Percentiles rank a stretch among this genome's conserved stretches.
Conservation (phyloP, 2,329 filamentous ascomycete species). For the Cladosporium sp. region DNA sequence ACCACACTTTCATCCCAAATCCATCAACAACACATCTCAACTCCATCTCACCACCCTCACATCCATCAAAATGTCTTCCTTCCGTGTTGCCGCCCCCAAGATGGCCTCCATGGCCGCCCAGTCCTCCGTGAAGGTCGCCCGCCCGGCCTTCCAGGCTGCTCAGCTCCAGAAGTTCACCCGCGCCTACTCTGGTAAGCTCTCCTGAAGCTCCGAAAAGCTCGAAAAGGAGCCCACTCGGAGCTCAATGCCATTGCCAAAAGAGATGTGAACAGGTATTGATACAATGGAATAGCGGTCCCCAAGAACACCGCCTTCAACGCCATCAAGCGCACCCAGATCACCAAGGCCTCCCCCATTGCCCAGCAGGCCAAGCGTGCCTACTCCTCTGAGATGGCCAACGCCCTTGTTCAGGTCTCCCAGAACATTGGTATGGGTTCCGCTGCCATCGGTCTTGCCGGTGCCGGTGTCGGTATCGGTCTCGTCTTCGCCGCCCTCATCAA, state of each 20-base stretch:
- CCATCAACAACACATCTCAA: slow-evolving; percentile 18
- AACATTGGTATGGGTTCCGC: slow-evolving; percentile 86
- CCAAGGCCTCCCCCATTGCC: slow-evolving; percentile 37
- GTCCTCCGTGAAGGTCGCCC: slow-evolving; percentile 74
- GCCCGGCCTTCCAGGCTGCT: slow-evolving; percentile 54
- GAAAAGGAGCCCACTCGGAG: slow-evolving; percentile 12
- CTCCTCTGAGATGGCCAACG: slow-evolving; percentile 83
- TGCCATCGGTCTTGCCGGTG: slow-evolving; percentile 88
- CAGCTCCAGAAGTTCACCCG: slow-evolving; percentile 60
- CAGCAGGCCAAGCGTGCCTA: slow-evolving; percentile 66
- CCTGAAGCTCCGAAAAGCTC: slow-evolving; percentile 16
- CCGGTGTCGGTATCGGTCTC: slow-evolving; percentile 90
- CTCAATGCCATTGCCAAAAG: slow-evolving; percentile 8
- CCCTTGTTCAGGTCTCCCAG: slow-evolving; percentile 86
- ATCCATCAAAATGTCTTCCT: slow-evolving; percentile 68
- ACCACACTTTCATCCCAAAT: slow-evolving; percentile 25
- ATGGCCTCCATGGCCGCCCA: slow-evolving; percentile 62
- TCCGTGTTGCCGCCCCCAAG: slow-evolving; percentile 71
- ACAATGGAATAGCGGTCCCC: slow-evolving; percentile 28
- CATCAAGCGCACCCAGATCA: slow-evolving; percentile 64
- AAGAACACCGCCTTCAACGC: slow-evolving; percentile 62
- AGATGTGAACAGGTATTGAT: slow-evolving; percentile 11
- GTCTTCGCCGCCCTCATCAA: slow-evolving; percentile 84
- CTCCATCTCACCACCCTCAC: slow-evolving; percentile 31
- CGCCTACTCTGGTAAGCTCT: slow-evolving; percentile 65